phyloP scores from a whole-genome alignment of 2,329 filamentous ascomycete genomes.

The Talaromyces albobiverticillius region DNA sequence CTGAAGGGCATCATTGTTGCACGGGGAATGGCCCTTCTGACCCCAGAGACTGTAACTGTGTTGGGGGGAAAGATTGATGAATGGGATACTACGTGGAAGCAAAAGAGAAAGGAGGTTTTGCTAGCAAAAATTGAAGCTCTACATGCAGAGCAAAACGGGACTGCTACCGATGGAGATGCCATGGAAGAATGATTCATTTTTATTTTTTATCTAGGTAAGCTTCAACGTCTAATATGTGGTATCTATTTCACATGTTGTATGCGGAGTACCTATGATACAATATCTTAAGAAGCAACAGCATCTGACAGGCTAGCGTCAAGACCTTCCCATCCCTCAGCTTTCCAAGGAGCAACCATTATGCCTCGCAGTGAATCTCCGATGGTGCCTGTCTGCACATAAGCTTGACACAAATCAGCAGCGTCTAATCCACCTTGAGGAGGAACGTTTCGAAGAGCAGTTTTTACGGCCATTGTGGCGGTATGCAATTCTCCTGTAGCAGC shows the following conservation, averaged over 20 bases:
- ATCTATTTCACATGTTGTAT: conserved; percentile 11
- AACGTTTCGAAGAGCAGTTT: conserved; percentile 71
- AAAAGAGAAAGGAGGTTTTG: conserved; percentile 66
- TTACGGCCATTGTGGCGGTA: conserved; percentile 73
- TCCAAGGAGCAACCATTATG: conserved; percentile 81
- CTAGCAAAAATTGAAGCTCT: conserved; percentile 55
- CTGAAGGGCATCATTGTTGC: conserved; percentile 64
- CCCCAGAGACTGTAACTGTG: conserved; percentile 64
- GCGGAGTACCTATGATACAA: background rate
- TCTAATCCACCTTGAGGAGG: conserved; percentile 69
- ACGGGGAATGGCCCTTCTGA: conserved; percentile 75
- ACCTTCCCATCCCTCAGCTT: conserved; percentile 60
- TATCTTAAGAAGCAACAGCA: conserved; percentile 9
- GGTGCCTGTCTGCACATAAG: conserved; percentile 71
- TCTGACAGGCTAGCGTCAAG: conserved; percentile 29
- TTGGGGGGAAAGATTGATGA: conserved; percentile 85
- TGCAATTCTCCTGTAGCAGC: conserved; percentile 54
- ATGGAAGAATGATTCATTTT: conserved; percentile 11
- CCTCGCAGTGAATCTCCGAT: conserved; percentile 73
- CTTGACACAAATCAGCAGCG: conserved; percentile 66
- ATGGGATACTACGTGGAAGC: conserved; percentile 75
- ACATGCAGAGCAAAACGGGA: conserved; percentile 5
- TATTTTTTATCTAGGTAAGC: background rate
- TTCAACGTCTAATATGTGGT: background rate
- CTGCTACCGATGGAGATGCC: conserved; percentile 32